Conservation (phyloP, 164 flowering plant species). For the Cinnamomum micranthum region DNA sequence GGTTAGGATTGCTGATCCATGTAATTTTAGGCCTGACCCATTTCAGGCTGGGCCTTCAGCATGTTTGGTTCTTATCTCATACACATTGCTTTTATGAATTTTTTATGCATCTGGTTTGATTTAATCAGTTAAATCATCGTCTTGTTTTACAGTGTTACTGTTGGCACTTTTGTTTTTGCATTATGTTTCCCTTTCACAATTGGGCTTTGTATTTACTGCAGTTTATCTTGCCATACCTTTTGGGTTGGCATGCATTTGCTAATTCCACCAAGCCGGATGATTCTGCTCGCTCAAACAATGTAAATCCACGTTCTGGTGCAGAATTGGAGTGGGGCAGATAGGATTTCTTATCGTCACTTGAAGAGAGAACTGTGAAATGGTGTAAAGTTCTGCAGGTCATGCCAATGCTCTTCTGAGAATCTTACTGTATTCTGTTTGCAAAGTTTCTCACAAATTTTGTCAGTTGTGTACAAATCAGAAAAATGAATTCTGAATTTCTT, state of each 20-base stretch:
- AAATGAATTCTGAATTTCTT: too few relatives aligned
- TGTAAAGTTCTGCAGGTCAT: too few relatives aligned
- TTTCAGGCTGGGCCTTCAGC: background rate
- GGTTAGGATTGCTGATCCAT: background rate
- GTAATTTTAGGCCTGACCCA: background rate
- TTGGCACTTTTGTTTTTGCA: background rate
- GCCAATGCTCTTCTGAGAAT: too few relatives aligned
- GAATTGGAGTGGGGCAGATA: conserved; percentile 83
- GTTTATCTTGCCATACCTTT: conserved; percentile 80
- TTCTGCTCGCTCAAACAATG: conserved; percentile 31
- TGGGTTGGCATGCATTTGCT: conserved; percentile 88
- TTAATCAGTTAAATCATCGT: background rate
- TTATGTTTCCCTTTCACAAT: conserved; percentile 1
- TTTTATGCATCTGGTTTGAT: background rate
- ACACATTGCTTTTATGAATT: background rate
- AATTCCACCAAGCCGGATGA: conserved; percentile 60
- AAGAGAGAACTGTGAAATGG: too few relatives aligned
- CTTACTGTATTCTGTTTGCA: too few relatives aligned
- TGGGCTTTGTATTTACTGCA: conserved; percentile 28
- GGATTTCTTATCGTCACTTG: background rate
- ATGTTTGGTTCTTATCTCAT: background rate
- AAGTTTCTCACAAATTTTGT: too few relatives aligned
- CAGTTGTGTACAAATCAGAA: too few relatives aligned
- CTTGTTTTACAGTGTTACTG: background rate
- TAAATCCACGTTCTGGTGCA: conserved; percentile 42